These are phyloP conservation scores for Fusarium denticulatum DNA, from an alignment of 2,329 filamentous ascomycete genomes.

Conservation along the genomic window DNA sequence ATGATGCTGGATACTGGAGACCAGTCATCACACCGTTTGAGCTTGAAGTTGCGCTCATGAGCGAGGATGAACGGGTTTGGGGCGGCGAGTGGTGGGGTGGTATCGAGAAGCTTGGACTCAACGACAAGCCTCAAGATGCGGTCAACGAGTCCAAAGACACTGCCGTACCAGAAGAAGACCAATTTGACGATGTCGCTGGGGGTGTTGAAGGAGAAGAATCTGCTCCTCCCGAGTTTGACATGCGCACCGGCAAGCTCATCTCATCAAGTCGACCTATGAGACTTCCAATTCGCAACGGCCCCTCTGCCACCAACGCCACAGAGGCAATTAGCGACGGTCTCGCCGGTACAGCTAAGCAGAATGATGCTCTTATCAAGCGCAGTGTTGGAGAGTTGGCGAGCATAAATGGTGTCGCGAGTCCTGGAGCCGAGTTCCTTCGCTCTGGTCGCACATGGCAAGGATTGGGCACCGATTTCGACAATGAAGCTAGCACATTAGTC, in stretches of 20 bases:
- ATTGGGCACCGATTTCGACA: constrained; percentile 84
- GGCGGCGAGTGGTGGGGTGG: constrained; percentile 89
- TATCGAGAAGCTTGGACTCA: constrained; percentile 74
- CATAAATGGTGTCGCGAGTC: constrained; percentile 87
- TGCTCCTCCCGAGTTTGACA: constrained; percentile 88
- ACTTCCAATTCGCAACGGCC: constrained; percentile 48
- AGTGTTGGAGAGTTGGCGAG: constrained; percentile 74
- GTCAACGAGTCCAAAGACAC: constrained; percentile 6
- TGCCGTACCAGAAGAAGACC: constrained; percentile 17
- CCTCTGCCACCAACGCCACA: not conserved
- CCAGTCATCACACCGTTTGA: constrained; percentile 97
- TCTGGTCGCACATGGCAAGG: constrained; percentile 91
- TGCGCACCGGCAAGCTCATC: constrained; percentile 86
- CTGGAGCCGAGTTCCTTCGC: constrained; percentile 86
- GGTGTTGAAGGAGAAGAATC: constrained; percentile 73
- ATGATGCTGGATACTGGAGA: constrained; percentile 81
- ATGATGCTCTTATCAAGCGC: constrained; percentile 65
- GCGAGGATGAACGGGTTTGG: constrained; percentile 83
- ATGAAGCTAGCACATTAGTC: constrained; percentile 71
- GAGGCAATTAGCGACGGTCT: not conserved
- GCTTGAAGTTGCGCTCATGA: constrained; percentile 78
- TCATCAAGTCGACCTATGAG: constrained; percentile 81
- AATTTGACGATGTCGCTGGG: constrained; percentile 50
- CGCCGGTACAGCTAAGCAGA: not conserved
- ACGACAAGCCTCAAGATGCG: constrained; percentile 41